A percentile compares a stretch with the other conserved stretches of the same genome.
phyloP scores from a whole-genome alignment of 331 rosid species.

The Quercus tomentella region DNA sequence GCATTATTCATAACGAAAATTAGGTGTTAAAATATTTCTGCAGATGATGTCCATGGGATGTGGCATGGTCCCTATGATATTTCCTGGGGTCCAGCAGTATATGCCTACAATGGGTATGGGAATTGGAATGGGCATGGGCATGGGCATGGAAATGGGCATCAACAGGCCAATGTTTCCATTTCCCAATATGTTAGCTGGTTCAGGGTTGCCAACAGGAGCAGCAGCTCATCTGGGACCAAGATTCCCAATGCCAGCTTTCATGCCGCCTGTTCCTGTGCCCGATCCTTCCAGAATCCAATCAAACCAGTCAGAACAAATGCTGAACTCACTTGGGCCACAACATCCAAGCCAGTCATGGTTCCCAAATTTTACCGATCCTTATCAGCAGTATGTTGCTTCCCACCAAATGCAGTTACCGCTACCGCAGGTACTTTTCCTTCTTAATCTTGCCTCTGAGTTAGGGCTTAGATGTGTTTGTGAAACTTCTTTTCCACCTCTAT shows the following conservation, averaged over 20 bases:
- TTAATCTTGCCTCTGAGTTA: background rate
- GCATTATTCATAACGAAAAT: constrained; percentile 15
- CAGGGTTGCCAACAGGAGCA: constrained; percentile 52
- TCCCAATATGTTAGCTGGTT: constrained; percentile 62
- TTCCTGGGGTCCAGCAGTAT: constrained; percentile 80
- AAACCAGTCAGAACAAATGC: constrained; percentile 34
- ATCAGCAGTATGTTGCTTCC: constrained; percentile 64
- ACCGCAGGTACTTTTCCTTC: constrained; percentile 46
- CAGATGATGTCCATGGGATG: constrained; percentile 99
- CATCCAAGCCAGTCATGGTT: constrained; percentile 41
- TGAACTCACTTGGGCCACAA: constrained; percentile 34
- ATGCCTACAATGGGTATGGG: constrained; percentile 85
- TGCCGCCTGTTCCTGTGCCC: constrained; percentile 53
- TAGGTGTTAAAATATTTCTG: constrained; percentile 21
- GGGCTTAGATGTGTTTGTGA: background rate
- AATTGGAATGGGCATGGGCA: constrained; percentile 75
- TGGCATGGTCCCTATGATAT: constrained; percentile 95
- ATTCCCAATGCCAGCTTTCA: constrained; percentile 64
- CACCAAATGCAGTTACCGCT: constrained; percentile 63
- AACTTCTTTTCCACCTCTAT: background rate
- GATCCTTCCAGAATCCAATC: constrained; percentile 53
- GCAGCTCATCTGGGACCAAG: constrained; percentile 70
- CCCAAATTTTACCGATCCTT: constrained; percentile 64
- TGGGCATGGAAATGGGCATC: constrained; percentile 82
- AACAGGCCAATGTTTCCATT: constrained; percentile 74